phyloP scores from a whole-genome alignment of 345 rosid genomes.

The Excoecaria agallocha region DNA sequence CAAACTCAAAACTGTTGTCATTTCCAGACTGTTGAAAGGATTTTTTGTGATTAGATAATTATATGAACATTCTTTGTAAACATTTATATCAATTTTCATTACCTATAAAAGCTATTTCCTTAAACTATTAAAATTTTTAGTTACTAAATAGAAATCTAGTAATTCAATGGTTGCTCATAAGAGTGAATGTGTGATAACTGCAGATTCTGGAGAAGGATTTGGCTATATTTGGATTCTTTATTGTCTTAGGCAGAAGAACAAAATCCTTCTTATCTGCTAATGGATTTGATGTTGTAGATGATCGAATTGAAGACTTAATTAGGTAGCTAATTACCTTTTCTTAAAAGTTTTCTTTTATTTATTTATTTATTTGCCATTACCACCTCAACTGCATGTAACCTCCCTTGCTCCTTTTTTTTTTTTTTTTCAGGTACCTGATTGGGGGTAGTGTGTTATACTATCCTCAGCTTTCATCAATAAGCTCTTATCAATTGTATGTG shows the following conservation, averaged over 20 bases:
- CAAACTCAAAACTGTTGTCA: neutral
- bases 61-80: neutral
- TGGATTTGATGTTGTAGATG: constrained; percentile 61
- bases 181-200: constrained; percentile 27
- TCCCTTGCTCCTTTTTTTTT: neutral
- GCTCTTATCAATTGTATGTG: constrained; percentile 92
- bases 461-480: constrained; percentile 92
- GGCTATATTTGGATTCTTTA: constrained; percentile 97
- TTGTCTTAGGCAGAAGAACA: constrained; percentile 86
- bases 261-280: constrained; percentile 65
- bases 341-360: constrained; percentile 8
- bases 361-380: constrained; percentile 14
- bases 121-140: neutral
- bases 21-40: neutral
- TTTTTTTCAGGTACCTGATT: constrained; percentile 61
- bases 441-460: constrained; percentile 92
- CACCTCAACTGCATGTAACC: constrained; percentile 17
- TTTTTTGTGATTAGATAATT: neutral
- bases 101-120: neutral
- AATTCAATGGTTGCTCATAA: constrained; percentile 14
- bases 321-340: constrained; percentile 48
- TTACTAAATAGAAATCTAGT: neutral
- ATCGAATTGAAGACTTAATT: constrained; percentile 65
- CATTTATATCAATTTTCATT: neutral
- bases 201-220: constrained; percentile 95